Evolutionary conservation across 768 basidiomycete genomes (phyloP).

Genomic region (Amanita brunnescens): DNA sequence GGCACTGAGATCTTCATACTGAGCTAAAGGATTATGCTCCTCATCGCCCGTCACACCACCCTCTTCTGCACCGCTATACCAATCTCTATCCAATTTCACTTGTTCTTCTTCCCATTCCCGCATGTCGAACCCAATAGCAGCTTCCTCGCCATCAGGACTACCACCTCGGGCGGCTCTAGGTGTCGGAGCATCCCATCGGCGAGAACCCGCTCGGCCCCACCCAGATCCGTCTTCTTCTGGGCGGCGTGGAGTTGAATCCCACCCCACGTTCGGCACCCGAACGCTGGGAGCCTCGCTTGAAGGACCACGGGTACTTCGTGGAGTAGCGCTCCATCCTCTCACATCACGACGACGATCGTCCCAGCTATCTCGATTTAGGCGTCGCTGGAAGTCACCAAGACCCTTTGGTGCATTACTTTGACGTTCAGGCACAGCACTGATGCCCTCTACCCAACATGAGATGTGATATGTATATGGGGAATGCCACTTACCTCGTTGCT

Average conservation of each 20-base stretch:
- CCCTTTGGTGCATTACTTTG: constrained; percentile 58
- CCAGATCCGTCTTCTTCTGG: constrained; percentile 47
- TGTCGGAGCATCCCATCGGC: constrained; percentile 78
- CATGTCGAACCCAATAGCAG: constrained; percentile 55
- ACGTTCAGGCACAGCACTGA: constrained; percentile 48
- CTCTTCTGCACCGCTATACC: constrained; percentile 92
- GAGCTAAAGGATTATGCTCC: constrained; percentile 86
- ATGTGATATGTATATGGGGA: background rate
- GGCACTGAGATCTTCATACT: constrained; percentile 79
- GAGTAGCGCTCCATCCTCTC: constrained; percentile 51
- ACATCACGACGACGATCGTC: constrained; percentile 24
- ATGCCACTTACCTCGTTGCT: constrained; percentile 45
- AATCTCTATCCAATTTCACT: constrained; percentile 83
- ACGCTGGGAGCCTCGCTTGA: constrained; percentile 68
- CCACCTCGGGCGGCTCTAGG: constrained; percentile 58
- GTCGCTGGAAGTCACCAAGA: constrained; percentile 88
- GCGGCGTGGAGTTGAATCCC: constrained; percentile 86
- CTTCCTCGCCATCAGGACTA: constrained; percentile 64
- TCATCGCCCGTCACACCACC: constrained; percentile 81
- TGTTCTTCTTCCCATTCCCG: constrained; percentile 99
- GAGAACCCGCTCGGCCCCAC: constrained; percentile 51
- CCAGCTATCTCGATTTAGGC: constrained; percentile 70
- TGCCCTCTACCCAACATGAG: constrained; percentile 48
- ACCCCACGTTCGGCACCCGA: constrained; percentile 84
- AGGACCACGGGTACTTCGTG: constrained; percentile 44